These are phyloP conservation scores for Botrytis hyacinthi DNA, from an alignment of 2,329 filamentous ascomycete species.

Conservation along the genomic window DNA sequence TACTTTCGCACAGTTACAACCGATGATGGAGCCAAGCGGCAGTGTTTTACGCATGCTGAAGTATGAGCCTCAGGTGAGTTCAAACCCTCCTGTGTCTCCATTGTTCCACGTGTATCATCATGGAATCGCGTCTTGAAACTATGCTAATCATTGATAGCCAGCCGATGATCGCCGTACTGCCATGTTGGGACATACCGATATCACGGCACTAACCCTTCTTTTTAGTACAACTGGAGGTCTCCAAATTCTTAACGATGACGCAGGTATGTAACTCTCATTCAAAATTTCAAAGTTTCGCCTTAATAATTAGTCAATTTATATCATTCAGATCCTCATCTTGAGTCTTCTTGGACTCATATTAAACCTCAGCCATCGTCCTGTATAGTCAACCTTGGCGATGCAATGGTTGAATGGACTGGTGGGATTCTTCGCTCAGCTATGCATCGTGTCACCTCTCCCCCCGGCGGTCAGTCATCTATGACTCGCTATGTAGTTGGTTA, in stretches of 20 bases:
- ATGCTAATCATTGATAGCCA: background rate
- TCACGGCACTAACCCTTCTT: slow-evolving; percentile 12
- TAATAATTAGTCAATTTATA: background rate
- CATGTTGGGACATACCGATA: slow-evolving; percentile 16
- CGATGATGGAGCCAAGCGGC: background rate
- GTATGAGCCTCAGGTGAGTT: slow-evolving; percentile 9
- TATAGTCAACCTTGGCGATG: slow-evolving; percentile 41
- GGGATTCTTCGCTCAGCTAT: slow-evolving; percentile 34
- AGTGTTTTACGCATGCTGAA: slow-evolving; percentile 8
- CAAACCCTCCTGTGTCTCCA: background rate
- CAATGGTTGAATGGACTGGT: slow-evolving; percentile 36
- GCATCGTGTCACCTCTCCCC: slow-evolving; percentile 36
- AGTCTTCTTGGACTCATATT: slow-evolving; percentile 39
- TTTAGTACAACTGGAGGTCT: slow-evolving; percentile 38
- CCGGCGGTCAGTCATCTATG: slow-evolving; percentile 25
- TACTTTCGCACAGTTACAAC: background rate
- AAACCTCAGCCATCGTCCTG: slow-evolving; percentile 36
- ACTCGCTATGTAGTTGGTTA: slow-evolving; percentile 51
- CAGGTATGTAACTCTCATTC: slow-evolving; percentile 31
- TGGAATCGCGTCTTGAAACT: background rate
- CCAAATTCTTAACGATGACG: slow-evolving; percentile 39
- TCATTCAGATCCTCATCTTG: slow-evolving; percentile 1
- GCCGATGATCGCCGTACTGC: slow-evolving; percentile 8
- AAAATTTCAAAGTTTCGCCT: background rate
- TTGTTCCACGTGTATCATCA: background rate